Percentiles rank a stretch among this genome's conserved stretches.
phyloP scores from a whole-genome alignment of 208 protist genomes.

The Leishmania turanica region DNA sequence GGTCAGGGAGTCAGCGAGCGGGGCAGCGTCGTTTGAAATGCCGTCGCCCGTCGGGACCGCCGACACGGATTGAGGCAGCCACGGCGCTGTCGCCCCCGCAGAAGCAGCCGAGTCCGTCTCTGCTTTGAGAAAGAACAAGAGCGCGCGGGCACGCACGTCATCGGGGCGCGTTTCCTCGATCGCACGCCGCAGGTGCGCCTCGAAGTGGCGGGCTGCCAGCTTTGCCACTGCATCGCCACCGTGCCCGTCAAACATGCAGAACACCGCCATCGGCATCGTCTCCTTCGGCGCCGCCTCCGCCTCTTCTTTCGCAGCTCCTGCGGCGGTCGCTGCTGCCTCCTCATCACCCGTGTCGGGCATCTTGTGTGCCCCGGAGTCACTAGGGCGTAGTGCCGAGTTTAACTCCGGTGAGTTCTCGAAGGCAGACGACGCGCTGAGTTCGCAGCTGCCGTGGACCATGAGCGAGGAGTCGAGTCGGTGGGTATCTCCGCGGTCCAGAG shows the following conservation, averaged over 20 bases:
- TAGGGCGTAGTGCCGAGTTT: not conserved
- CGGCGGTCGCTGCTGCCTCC: not conserved
- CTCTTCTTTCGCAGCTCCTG: not conserved
- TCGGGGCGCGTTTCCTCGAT: conserved; percentile 36
- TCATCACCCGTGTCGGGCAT: not conserved
- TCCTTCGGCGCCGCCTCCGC: conserved; percentile 5
- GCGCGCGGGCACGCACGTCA: conserved; percentile 45
- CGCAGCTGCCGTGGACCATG: not conserved
- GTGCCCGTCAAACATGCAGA: conserved; percentile 88
- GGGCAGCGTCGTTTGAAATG: conserved; percentile 3
- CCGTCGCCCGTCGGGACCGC: conserved; percentile 13
- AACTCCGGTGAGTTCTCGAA: not conserved
- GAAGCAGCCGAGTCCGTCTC: conserved; percentile 32
- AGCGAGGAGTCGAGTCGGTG: not conserved
- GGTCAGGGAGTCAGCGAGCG: not conserved
- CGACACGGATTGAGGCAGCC: conserved; percentile 11
- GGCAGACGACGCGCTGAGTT: not conserved
- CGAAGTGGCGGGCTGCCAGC: conserved; percentile 63
- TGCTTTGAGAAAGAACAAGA: conserved; percentile 56
- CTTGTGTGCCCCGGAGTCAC: not conserved
- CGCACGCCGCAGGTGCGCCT: conserved; percentile 57
- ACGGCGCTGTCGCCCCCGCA: conserved; percentile 3
- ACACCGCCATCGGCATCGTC: conserved; percentile 72
- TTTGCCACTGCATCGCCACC: conserved; percentile 80
- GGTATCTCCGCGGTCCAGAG: not conserved